phyloP scores from a whole-genome alignment of 2,329 filamentous ascomycete genomes.

The Penicillium rolfsii region DNA sequence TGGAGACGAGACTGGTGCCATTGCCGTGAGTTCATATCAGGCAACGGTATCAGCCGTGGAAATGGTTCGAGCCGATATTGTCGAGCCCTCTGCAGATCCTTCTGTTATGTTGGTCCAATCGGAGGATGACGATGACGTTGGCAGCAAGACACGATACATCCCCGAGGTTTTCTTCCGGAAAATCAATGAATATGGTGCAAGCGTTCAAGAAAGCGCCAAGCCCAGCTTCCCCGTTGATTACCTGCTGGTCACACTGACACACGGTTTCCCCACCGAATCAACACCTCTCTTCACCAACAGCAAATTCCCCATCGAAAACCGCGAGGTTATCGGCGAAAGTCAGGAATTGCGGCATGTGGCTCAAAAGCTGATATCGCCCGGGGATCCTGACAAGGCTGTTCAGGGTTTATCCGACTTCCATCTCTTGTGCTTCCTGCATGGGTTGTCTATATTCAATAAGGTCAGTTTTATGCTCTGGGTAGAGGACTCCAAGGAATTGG shows the following conservation, averaged over 20 bases:
- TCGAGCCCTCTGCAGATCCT: constrained; percentile 93
- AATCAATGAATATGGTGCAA: constrained; percentile 95
- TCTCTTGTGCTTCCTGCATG: constrained; percentile 82
- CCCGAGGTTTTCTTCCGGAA: constrained; percentile 95
- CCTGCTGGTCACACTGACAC: constrained; percentile 90
- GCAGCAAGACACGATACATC: constrained; percentile 79
- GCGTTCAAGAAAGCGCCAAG: constrained; percentile 96
- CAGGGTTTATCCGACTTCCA: constrained; percentile 89
- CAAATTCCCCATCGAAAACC: constrained; percentile 88
- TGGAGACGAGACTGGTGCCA: constrained; percentile 87
- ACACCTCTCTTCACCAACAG: constrained; percentile 72
- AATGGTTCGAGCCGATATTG: constrained; percentile 92
- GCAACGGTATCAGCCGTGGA: constrained; percentile 94
- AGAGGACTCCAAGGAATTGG: background rate
- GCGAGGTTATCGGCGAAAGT: constrained; percentile 79
- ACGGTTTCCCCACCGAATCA: constrained; percentile 85
- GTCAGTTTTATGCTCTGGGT: constrained; percentile 54
- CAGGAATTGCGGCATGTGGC: constrained; percentile 75
- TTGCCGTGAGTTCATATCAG: constrained; percentile 88
- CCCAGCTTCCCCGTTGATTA: constrained; percentile 97
- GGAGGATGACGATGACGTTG: constrained; percentile 77
- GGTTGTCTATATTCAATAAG: constrained; percentile 80
- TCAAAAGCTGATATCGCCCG: constrained; percentile 69
- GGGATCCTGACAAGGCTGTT: constrained; percentile 64
- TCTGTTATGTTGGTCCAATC: constrained; percentile 91